These are phyloP conservation scores for Chytriomyces sp. DNA, from an alignment of 192 early-diverging fungal species.

Conservation along the genomic window DNA sequence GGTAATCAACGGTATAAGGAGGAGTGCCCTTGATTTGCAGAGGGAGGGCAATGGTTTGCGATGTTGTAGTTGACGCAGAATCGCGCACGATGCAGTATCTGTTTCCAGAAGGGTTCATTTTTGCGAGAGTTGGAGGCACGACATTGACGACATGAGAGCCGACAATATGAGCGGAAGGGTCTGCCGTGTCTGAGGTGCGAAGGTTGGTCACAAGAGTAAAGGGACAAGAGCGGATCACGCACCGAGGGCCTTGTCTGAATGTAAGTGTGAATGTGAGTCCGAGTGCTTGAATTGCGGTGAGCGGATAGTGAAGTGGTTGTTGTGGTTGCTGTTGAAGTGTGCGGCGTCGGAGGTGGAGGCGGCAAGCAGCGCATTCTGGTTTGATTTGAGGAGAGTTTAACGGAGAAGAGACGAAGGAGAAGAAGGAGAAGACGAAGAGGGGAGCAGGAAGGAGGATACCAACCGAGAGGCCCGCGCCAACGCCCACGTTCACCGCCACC, in stretches of 20 bases:
- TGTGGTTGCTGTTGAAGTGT: too few species aligned
- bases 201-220: neutral
- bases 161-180: constrained; percentile 39
- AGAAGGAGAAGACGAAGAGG: neutral
- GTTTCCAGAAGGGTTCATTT: constrained; percentile 37
- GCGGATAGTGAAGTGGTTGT: neutral
- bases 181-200: neutral
- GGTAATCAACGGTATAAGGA: constrained; percentile 43
- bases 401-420: neutral
- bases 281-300: neutral
- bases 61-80: neutral
- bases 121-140: constrained; percentile 45
- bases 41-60: constrained; percentile 29
- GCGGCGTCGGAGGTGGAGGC: too few species aligned
- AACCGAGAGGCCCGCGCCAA: constrained; percentile 10
- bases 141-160: constrained; percentile 54
- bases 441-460: neutral
- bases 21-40: constrained; percentile 49
- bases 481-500: constrained; percentile 4
- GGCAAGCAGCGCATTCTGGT: neutral
- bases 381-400: neutral
- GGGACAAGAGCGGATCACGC: too few species aligned
- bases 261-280: neutral
- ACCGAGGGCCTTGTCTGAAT: too few species aligned
- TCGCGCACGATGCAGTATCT: constrained; percentile 35